Evolutionary conservation across 1,139 yeast genomes (phyloP).

Genomic region (Scheffersomyces quercinus): DNA sequence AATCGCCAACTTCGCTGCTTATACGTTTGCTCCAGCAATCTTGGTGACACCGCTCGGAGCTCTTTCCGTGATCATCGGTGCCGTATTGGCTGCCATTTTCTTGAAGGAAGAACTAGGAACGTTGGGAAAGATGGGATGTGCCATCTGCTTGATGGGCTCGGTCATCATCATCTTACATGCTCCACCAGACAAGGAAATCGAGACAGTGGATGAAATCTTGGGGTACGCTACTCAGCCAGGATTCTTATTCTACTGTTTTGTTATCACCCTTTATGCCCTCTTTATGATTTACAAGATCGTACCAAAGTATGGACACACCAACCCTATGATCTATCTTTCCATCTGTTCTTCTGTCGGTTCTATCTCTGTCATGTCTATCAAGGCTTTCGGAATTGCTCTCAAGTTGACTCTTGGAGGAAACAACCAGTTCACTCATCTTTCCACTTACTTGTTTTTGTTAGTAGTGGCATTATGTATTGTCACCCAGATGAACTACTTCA

Average conservation of each 20-base stretch:
- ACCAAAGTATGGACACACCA: slow-evolving; percentile 75
- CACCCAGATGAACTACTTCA: slow-evolving; percentile 92
- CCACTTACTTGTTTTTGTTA: slow-evolving; percentile 77
- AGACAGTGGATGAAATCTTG: slow-evolving; percentile 86
- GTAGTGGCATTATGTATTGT: slow-evolving; percentile 82
- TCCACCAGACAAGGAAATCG: slow-evolving; percentile 87
- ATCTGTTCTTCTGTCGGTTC: slow-evolving; percentile 92
- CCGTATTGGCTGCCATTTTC: slow-evolving; percentile 83
- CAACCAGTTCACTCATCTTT: slow-evolving; percentile 82
- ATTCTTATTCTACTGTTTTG: slow-evolving; percentile 64
- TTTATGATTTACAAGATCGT: slow-evolving; percentile 84
- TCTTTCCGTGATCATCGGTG: slow-evolving; percentile 84
- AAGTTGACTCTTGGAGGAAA: slow-evolving; percentile 85
- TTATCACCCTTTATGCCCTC: slow-evolving; percentile 65
- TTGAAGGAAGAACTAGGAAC: slow-evolving; percentile 85
- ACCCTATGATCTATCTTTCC: slow-evolving; percentile 88
- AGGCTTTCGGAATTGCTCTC: slow-evolving; percentile 91
- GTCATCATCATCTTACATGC: slow-evolving; percentile 91
- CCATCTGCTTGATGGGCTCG: slow-evolving; percentile 84
- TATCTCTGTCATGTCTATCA: slow-evolving; percentile 87
- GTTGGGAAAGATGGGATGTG: slow-evolving; percentile 93
- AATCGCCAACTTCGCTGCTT: slow-evolving; percentile 90
- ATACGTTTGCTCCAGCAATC: slow-evolving; percentile 93
- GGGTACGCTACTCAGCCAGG: slow-evolving; percentile 80
- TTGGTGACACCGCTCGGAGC: slow-evolving; percentile 93